Evolutionary conservation across 345 rosid species (phyloP), one percentile per base, ranked within the genome.

Genomic region (Gossypium turneri): DNA sequence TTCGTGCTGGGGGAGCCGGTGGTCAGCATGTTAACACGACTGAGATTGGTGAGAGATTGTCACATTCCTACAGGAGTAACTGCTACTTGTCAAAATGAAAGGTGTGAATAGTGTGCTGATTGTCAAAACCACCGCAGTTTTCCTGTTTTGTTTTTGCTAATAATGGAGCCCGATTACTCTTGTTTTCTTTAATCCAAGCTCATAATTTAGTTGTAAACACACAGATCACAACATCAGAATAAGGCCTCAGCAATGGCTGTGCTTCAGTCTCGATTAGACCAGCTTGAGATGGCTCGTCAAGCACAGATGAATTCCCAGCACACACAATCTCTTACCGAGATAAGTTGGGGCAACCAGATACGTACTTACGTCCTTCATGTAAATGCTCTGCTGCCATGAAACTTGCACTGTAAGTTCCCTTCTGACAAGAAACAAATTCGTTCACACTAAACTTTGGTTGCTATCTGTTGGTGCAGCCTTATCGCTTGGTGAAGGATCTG

Each of bases 171-270:
- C 10, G 27, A 60, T 51, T n/a, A 67, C 43, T 4, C 16, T 12
- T 22, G 12, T 7, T 60, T 59, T 68, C 53, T 45, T 4, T 7
- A 62, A 12, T 34, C 11, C 29, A 52, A 27, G 67, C 64, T 69
- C 3, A 56, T 76, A 11, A 41, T 73, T 65, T 62, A 69, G 15
- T 64, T 52, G 50, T 47, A 67, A 74, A 57, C 29, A 57, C 29
- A 50, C 57, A 90, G 94, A 82, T 95, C 96, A 25, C 98, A 95
- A 34, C 98, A 93, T 82, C 84, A 82, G 85, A 93, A 95, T 78
- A 95, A 93, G 86, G 96, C 97, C 76, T 89, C 96, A 12, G 98
- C 99, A 70, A 91, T 95, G 97, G 88, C 90, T 5, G 99, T 94
- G 79, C 90, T 95, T 34, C 99, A 95, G 79, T 91, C 97, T 75